Evolutionary conservation across 768 basidiomycete species (phyloP), one percentile per base, ranked within the genome.

Genomic region (Suillus sp.): DNA sequence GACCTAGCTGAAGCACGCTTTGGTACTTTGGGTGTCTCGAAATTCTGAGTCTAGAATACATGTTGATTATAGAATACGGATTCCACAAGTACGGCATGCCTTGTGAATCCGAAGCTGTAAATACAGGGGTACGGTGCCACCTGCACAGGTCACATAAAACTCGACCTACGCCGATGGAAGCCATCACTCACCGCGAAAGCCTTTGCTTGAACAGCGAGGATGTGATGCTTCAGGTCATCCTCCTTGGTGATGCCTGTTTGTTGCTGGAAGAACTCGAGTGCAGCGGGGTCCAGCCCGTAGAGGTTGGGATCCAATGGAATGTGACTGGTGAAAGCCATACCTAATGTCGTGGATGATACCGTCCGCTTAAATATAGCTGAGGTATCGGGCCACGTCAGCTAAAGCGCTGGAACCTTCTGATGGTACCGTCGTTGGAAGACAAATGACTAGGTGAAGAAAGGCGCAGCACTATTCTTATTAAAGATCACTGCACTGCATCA

Each of bases 1-100:
- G 73, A 9, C 75, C 80, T 4, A 83, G 67, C 50, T 72, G 69
- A 27, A 82, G 69, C 25, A 80, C 65, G 3, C 67, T 38, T 20
- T 71, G 37, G 60, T 75, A 78, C 14, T 51, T 62, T 6, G 67
- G 67, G 45, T 64, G 53, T 30, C 27, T 62, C 16, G 63, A 70
- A 60, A 74, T 70, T 56, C 66, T 68, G 45, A 67, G 56, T 27
- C 72, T 72, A 62, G 22, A 11, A 54, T 30, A 25, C 20, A n/a
- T 5, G 16, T 64, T 14, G 63, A 47, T n/a, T 20, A 13, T 20
- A 55, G 32, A 64, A 25, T 51, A 11, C 20, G 38, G 30, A 5
- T 53, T 37, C 20, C 18, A n/a, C n/a, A 4, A 63, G 37, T 14
- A 47, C 1, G 1, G 2, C 54, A 14, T 67, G 65, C 72, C 47